Percentiles rank a stretch among this genome's conserved stretches.
Conservation (phyloP, 2,329 filamentous ascomycete species). For the Aspergillus quadricinctus region DNA sequence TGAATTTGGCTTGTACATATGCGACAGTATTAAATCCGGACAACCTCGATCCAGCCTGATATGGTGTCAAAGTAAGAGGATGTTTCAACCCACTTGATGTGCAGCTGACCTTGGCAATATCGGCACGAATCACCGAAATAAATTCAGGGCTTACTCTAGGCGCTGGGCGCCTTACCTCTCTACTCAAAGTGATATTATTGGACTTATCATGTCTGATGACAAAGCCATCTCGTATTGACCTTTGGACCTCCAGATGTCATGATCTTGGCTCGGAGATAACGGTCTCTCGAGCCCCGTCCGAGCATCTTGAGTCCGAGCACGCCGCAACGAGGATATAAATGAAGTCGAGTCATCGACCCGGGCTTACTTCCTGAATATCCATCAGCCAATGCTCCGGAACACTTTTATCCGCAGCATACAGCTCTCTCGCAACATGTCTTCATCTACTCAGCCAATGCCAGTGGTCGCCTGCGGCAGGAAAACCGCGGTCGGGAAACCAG, state of each 20-base stretch:
- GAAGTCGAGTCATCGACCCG: background rate
- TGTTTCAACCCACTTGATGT: no score
- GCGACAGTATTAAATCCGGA: no score
- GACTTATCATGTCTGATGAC: background rate
- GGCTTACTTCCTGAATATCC: background rate
- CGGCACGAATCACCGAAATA: no score
- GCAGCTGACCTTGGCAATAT: no score
- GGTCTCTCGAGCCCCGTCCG: background rate
- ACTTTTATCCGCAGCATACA: background rate
- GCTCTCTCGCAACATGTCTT: conserved; percentile 8
- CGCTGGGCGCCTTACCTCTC: no score
- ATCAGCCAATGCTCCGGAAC: conserved; percentile 2
- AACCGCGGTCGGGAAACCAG: conserved; percentile 1
- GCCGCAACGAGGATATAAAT: background rate
- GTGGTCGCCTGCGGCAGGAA: conserved; percentile 4
- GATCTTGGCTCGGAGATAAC: background rate
- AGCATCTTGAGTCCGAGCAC: no score
- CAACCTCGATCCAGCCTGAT: no score
- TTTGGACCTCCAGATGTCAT: background rate
- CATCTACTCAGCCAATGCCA: conserved; percentile 4
- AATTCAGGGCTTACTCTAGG: no score
- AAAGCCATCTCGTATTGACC: background rate
- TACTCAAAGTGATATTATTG: no score
- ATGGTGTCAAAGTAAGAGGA: no score
- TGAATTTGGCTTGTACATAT: no score